These are phyloP conservation scores for Podaxis carcinomalis DNA, from an alignment of 768 basidiomycete species.

Conservation along the genomic window DNA sequence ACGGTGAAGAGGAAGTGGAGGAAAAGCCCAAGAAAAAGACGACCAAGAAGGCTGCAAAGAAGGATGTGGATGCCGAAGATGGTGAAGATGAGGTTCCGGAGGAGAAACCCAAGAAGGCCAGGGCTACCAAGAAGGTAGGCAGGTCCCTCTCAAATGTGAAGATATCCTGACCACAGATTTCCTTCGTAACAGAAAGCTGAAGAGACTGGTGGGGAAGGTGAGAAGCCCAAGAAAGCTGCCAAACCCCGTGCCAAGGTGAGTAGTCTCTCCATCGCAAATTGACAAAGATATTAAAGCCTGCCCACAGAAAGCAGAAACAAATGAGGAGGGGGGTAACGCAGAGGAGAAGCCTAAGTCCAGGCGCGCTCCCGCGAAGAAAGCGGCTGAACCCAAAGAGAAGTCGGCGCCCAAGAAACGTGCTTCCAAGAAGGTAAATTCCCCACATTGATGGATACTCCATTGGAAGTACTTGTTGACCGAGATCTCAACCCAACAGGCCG, in stretches of 20 bases:
- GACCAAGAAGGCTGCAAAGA: conserved; percentile 23
- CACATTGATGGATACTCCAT: conserved; percentile 5
- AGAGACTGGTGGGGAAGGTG: conserved; percentile 15
- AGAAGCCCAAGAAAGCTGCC: conserved; percentile 29
- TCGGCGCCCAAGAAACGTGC: conserved; percentile 43
- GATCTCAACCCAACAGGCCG: conserved; percentile 16
- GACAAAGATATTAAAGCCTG: neutral
- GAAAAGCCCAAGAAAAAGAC: conserved; percentile 46
- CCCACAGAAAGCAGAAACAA: conserved; percentile 17
- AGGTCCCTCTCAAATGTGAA: conserved; percentile 7
- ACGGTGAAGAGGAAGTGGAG: conserved; percentile 18
- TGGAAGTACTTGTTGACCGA: neutral
- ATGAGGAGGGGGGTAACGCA: conserved; percentile 15
- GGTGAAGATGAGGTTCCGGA: conserved; percentile 30
- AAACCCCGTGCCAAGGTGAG: conserved; percentile 23
- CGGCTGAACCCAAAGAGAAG: conserved; percentile 39
- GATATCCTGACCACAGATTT: neutral
- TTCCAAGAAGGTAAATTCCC: conserved; percentile 31
- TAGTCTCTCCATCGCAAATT: neutral
- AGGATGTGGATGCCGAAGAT: conserved; percentile 21
- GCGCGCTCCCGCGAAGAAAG: conserved; percentile 32
- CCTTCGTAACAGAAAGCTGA: conserved; percentile 15
- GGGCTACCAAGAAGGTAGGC: conserved; percentile 27
- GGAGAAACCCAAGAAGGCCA: conserved; percentile 46
- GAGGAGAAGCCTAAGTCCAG: conserved; percentile 35